Evolutionary conservation across 169 alveolate species (phyloP), one percentile per base, ranked within the genome.

Genomic region (Babesia ovata): DNA sequence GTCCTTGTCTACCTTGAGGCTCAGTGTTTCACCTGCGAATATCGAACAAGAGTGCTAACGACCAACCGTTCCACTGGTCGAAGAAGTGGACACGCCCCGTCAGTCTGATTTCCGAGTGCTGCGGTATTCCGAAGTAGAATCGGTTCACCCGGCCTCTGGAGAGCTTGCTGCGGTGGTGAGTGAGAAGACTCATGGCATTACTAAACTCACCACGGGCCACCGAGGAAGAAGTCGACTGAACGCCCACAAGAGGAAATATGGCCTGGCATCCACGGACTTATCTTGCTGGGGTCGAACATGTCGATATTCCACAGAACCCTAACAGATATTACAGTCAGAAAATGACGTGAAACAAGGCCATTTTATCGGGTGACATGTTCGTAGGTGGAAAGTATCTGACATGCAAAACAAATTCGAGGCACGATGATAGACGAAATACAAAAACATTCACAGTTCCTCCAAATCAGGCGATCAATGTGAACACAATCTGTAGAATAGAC

Each of bases 71-170:
- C 95, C 95, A 92, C 24, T 53, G 75, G 67, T 92, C 95, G 57
- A 91, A 88, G 53, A 91, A 92, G 76, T 92, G 93, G 48, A 92
- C 85, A 28, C 92, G 72, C n/a, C 87, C 86, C 28, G 87, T 88
- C 4, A 88, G 45, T 49, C 82, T 84, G 62, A 85, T 70, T 44
- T 63, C 79, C n/a, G 63, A 63, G 58, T 88, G 93, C 28, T 45
- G 49, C 28, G 93, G 93, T 9, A 88, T 17, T 4, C 49, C 52
- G 46, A 39, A 16, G 63, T 82, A 82, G 60, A 53, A 65, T 21
- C 89, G 42, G 42, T 73, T 61, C 19, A 73, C 89, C 0, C 79
- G 42, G n/a, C 89, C 89, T 16, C 57, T 21, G 29, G 72, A 74
- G 29, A 82, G 69, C 26, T 63, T 52, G 74, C 70, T 61, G 54